Percentiles rank a stretch among this genome's conserved stretches.
phyloP scores from a whole-genome alignment of 2,329 filamentous ascomycete species.

The Penicillium sp. region DNA sequence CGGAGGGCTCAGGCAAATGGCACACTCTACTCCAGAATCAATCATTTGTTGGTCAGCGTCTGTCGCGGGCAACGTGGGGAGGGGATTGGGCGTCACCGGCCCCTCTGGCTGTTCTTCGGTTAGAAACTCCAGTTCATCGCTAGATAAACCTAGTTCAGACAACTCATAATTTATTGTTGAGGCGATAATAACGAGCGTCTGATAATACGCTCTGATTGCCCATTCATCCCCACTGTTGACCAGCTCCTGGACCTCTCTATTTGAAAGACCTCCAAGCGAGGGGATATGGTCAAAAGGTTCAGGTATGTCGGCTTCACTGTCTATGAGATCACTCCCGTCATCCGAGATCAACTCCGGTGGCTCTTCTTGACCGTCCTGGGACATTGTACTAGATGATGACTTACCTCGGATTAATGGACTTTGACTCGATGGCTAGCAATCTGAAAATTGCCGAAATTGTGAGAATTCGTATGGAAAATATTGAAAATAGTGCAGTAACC shows the following conservation, averaged over 20 bases:
- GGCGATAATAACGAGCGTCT: background rate
- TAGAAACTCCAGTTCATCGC: background rate
- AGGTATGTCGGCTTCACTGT: background rate
- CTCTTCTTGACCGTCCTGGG: background rate
- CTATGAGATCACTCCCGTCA: background rate
- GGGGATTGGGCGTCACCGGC: background rate
- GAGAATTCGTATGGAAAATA: too few species aligned
- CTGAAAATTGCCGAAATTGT: too few species aligned
- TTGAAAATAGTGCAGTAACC: too few species aligned
- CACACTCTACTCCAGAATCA: background rate
- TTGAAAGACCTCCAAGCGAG: background rate
- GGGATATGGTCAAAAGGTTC: background rate
- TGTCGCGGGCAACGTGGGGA: background rate
- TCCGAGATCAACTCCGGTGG: background rate
- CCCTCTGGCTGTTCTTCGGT: background rate
- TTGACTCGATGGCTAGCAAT: background rate
- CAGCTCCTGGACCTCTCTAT: background rate
- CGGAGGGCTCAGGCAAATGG: background rate
- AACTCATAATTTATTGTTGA: background rate
- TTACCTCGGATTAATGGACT: background rate
- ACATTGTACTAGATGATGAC: background rate
- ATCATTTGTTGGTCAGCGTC: background rate
- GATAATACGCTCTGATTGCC: background rate
- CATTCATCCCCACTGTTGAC: background rate
- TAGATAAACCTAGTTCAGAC: background rate